These are phyloP conservation scores for Penicillium ochrochloron DNA, from an alignment of 495 filamentous ascomycete genomes.

Conservation along the genomic window DNA sequence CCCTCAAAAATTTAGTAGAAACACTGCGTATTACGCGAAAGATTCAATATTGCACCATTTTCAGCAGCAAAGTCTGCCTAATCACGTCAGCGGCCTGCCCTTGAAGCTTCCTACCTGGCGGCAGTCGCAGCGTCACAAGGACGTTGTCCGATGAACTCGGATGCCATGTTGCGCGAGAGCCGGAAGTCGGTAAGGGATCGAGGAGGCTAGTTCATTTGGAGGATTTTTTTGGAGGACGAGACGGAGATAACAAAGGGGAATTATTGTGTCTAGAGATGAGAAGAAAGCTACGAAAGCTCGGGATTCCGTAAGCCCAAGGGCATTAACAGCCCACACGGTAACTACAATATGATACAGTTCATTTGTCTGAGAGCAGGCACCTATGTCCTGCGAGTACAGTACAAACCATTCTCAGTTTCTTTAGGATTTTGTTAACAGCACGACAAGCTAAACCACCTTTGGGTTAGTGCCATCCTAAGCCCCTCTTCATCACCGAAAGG, in stretches of 20 bases:
- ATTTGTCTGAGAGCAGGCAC: no score
- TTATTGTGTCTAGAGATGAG: not conserved
- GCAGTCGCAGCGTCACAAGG: conserved; percentile 71
- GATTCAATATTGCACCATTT: conserved; percentile 66
- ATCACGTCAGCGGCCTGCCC: conserved; percentile 76
- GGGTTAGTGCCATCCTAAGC: no score
- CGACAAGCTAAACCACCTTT: no score
- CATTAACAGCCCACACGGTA: no score
- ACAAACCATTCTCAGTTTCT: no score
- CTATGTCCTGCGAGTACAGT: no score
- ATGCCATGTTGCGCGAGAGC: conserved; percentile 51
- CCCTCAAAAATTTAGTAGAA: no score
- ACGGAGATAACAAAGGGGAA: conserved; percentile 3
- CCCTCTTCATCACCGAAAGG: no score
- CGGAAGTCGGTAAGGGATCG: not conserved
- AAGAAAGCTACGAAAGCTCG: conserved; percentile 14
- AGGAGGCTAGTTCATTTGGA: not conserved
- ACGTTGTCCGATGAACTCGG: conserved; percentile 79
- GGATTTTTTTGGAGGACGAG: not conserved
- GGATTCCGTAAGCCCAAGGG: no score
- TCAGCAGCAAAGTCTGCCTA: conserved; percentile 73
- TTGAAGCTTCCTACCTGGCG: conserved; percentile 66
- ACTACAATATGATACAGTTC: no score
- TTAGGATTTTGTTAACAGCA: no score
- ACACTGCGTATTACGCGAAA: no score